phyloP scores from a whole-genome alignment of 2,329 filamentous ascomycete species.

The Rugonectria rugulosa region DNA sequence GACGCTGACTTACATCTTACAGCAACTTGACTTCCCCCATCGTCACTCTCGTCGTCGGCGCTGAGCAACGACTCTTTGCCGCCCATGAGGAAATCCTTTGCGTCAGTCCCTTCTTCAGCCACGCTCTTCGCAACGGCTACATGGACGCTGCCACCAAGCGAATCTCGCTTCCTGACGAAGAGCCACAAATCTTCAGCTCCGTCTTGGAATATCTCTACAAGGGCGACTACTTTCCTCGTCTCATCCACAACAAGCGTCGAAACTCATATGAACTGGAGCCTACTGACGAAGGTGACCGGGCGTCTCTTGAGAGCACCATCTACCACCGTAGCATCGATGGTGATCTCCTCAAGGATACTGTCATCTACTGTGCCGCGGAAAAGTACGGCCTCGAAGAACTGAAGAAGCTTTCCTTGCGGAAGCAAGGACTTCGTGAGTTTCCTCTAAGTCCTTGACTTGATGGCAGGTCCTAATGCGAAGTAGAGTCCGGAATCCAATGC shows the following conservation, averaged over 20 bases:
- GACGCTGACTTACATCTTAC: constrained; percentile 10
- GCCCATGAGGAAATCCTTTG: constrained; percentile 87
- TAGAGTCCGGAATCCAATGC: constrained; percentile 80
- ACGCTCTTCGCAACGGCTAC: constrained; percentile 46
- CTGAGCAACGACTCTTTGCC: constrained; percentile 85
- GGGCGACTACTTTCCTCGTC: constrained; percentile 87
- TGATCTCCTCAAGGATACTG: constrained; percentile 83
- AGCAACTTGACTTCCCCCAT: constrained; percentile 72
- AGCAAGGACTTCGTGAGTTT: constrained; percentile 80
- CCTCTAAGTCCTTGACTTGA: neutral
- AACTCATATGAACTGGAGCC: constrained; percentile 86
- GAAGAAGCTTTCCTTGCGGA: constrained; percentile 83
- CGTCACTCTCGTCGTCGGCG: constrained; percentile 82
- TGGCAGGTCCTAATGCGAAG: constrained; percentile 14
- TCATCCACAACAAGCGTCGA: constrained; percentile 81
- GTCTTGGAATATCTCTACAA: constrained; percentile 93
- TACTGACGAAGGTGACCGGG: constrained; percentile 52
- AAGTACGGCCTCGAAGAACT: constrained; percentile 85
- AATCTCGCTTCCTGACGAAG: constrained; percentile 82
- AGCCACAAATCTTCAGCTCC: constrained; percentile 89
- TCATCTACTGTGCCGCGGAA: constrained; percentile 89
- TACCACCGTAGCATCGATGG: constrained; percentile 70
- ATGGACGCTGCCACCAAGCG: constrained; percentile 61
- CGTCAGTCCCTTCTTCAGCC: constrained; percentile 77
- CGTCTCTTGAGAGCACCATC: constrained; percentile 68